Percentiles rank a stretch among this genome's conserved stretches.
Evolutionary conservation across 2,329 filamentous ascomycete species (phyloP).

Genomic region (Aspergillus candidus): DNA sequence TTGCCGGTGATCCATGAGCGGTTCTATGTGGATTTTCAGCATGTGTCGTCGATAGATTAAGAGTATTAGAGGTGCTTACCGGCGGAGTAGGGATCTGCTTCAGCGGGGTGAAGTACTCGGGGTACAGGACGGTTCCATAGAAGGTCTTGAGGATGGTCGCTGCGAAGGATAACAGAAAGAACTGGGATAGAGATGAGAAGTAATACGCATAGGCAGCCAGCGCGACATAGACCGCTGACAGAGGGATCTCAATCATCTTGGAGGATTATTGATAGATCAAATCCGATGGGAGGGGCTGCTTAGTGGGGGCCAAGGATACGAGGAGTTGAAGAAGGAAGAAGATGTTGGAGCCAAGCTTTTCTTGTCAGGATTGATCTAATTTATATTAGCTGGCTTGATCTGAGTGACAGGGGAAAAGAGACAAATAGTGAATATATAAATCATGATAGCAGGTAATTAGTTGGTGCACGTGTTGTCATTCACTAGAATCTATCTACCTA

Average conservation of each 20-base stretch:
- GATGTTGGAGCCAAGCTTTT: too few relatives aligned
- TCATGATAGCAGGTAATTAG: too few relatives aligned
- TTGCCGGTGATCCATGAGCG: slow-evolving; percentile 45
- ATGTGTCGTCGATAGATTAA: neutral
- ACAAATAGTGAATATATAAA: too few relatives aligned
- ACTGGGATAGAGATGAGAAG: slow-evolving; percentile 23
- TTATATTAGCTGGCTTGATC: too few relatives aligned
- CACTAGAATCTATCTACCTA: too few relatives aligned
- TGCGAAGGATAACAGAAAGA: slow-evolving; percentile 15
- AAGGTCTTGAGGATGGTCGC: slow-evolving; percentile 19
- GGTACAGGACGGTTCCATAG: slow-evolving; percentile 49
- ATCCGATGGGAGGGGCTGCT: neutral
- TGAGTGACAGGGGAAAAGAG: too few relatives aligned
- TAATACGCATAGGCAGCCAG: slow-evolving; percentile 21
- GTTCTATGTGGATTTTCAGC: slow-evolving; percentile 18
- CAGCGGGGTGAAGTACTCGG: slow-evolving; percentile 53
- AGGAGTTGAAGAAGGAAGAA: too few relatives aligned
- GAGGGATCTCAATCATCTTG: slow-evolving; percentile 7
- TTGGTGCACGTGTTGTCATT: too few relatives aligned
- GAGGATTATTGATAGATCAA: neutral
- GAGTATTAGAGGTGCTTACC: slow-evolving; percentile 29
- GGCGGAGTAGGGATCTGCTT: slow-evolving; percentile 51
- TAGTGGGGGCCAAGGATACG: too few relatives aligned
- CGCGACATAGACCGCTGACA: slow-evolving; percentile 13
- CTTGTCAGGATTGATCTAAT: too few relatives aligned